A percentile compares a stretch with the other conserved stretches of the same genome.
phyloP scores from a whole-genome alignment of 2,329 filamentous ascomycete species.

The Septoria linicola region DNA sequence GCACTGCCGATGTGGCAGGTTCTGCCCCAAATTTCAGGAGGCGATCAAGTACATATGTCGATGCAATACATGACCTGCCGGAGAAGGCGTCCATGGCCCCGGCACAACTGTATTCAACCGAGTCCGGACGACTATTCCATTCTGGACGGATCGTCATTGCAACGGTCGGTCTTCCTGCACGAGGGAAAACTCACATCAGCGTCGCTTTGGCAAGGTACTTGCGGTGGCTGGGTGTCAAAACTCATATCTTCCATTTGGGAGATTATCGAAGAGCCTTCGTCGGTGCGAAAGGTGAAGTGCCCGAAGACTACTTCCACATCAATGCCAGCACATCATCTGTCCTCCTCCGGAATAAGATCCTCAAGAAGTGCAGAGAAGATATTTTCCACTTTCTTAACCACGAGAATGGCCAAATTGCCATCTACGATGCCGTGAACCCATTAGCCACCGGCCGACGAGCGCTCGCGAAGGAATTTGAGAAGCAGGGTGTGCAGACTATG shows the following conservation, averaged over 20 bases:
- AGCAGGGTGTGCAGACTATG: constrained; percentile 91
- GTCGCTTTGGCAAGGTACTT: constrained; percentile 93
- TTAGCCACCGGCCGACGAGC: constrained; percentile 77
- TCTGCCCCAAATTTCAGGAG: constrained; percentile 87
- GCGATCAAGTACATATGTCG: constrained; percentile 92
- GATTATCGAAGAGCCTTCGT: constrained; percentile 94
- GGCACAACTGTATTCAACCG: constrained; percentile 95
- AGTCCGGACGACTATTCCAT: constrained; percentile 94
- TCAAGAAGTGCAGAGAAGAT: constrained; percentile 95
- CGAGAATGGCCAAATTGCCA: constrained; percentile 96
- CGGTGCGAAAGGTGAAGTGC: constrained; percentile 77
- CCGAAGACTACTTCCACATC: constrained; percentile 96
- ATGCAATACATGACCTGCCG: constrained; percentile 91
- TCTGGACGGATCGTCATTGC: constrained; percentile 96
- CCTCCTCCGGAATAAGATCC: constrained; percentile 91
- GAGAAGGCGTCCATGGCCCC: constrained; percentile 84
- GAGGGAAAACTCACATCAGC: constrained; percentile 97
- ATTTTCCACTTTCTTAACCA: constrained; percentile 96
- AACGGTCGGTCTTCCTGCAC: constrained; percentile 89
- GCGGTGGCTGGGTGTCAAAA: constrained; percentile 96
- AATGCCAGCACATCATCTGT: constrained; percentile 90
- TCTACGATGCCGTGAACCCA: constrained; percentile 97
- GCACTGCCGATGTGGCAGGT: constrained; percentile 83
- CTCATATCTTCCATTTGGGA: constrained; percentile 93
- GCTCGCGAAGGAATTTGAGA: constrained; percentile 93